A percentile compares a stretch with the other conserved stretches of the same genome.
phyloP scores from a whole-genome alignment of 371 early-diverging fungal species.

The Coemansia sp. region DNA sequence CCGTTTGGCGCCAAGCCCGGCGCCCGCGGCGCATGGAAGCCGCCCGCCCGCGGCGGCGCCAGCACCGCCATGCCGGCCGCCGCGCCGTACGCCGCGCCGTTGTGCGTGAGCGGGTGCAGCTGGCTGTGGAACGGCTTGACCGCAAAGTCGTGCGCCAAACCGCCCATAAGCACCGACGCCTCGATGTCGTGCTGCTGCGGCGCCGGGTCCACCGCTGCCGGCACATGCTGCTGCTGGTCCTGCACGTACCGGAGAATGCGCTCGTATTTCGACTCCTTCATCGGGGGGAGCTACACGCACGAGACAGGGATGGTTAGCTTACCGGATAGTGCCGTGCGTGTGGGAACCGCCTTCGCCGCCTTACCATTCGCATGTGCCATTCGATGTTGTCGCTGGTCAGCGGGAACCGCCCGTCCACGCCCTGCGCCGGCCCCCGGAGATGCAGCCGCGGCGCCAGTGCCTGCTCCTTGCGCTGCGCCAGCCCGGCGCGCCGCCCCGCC shows the following conservation, averaged over 20 bases:
- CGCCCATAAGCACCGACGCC: constrained; percentile 36
- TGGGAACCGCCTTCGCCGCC: constrained; percentile 7
- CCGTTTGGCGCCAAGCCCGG: background rate
- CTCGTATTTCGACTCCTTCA: constrained; percentile 51
- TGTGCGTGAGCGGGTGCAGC: constrained; percentile 9
- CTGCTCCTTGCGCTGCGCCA: constrained; percentile 38
- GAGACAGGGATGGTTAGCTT: too few relatives aligned
- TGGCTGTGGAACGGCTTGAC: constrained; percentile 12
- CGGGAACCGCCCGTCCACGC: constrained; percentile 33
- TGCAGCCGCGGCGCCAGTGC: constrained; percentile 42
- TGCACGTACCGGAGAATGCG: constrained; percentile 45
- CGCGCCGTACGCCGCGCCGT: constrained; percentile 4
- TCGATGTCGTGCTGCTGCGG: constrained; percentile 34
- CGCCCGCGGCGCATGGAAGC: constrained; percentile 8
- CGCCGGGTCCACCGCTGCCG: constrained; percentile 24
- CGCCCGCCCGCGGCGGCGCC: constrained; percentile 4
- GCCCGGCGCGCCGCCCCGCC: constrained; percentile 23
- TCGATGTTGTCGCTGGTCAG: constrained; percentile 43
- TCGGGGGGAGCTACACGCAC: constrained; percentile 46
- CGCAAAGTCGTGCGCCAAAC: constrained; percentile 22
- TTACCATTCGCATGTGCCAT: constrained; percentile 48
- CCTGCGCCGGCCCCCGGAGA: constrained; percentile 30
- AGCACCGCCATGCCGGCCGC: constrained; percentile 7
- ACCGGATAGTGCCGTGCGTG: constrained; percentile 3
- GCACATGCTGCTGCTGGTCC: constrained; percentile 46